These are phyloP conservation scores for Rhexocercosporidium sp. DNA, from an alignment of 2,329 filamentous ascomycete genomes.

Conservation along the genomic window DNA sequence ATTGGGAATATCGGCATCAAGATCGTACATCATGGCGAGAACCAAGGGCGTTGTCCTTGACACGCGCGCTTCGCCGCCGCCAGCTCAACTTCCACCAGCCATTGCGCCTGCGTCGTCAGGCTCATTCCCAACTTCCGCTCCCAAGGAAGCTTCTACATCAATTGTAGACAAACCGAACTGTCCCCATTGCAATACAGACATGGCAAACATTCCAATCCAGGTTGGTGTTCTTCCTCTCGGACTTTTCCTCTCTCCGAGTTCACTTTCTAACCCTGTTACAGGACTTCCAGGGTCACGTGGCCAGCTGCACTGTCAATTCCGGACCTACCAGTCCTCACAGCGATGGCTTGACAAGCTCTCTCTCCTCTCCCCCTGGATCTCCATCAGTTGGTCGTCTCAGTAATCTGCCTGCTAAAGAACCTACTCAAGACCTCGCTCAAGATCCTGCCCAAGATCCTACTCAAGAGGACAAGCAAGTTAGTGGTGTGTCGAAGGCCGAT, in stretches of 20 bases:
- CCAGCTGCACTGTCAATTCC: constrained; percentile 30
- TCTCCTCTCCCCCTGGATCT: constrained; percentile 31
- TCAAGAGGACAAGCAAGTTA: not conserved
- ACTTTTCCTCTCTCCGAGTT: not conserved
- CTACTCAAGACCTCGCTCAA: no score
- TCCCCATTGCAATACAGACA: constrained; percentile 19
- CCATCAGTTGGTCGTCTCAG: constrained; percentile 6
- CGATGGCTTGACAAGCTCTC: constrained; percentile 30
- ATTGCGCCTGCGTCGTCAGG: not conserved
- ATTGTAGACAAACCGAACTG: constrained; percentile 19
- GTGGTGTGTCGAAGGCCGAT: not conserved
- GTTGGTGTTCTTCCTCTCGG: not conserved
- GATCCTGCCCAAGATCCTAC: no score
- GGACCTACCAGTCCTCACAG: constrained; percentile 22
- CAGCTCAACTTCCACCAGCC: constrained; percentile 5
- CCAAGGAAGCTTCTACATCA: constrained; percentile 18
- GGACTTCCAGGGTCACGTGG: constrained; percentile 40
- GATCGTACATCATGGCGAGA: constrained; percentile 18
- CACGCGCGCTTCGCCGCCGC: constrained; percentile 4
- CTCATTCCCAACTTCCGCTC: constrained; percentile 17
- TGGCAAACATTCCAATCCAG: constrained; percentile 11
- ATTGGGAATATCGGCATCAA: constrained; percentile 8
- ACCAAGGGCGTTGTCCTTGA: constrained; percentile 10
- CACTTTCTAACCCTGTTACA: constrained; percentile 33
- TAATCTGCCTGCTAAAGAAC: not conserved